Base-by-base conservation (phyloP, 345 rosid genomes). In the Reutealis trisperma region DNA sequence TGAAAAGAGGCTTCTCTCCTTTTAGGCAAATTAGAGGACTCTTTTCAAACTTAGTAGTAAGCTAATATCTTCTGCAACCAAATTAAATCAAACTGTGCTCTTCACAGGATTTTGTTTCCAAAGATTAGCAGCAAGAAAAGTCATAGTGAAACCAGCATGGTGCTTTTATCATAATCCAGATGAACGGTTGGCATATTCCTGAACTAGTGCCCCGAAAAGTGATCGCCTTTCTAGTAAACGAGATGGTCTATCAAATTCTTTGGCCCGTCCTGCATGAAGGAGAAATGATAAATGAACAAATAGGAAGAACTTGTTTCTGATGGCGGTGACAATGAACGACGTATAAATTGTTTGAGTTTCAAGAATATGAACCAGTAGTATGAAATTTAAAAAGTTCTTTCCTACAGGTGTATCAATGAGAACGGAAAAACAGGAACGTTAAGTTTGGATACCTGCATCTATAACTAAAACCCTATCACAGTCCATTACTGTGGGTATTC, bases 401-500 rank as follows among this genome's bases (percentile, higher is more conserved):
- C 30, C 30, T 27, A 27, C 1, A 27, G 30, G 30, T 27, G 30
- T 27, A 27, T 27, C 1, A 27, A 27, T 27, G 30, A 57, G 25
- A 32, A 21, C 55, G 25, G n/a, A n/a, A 34, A 54, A 25, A 70
- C 49, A 32, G 4, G 75, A 70, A 74, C 9, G 58, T 10, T 10
- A 11, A 9, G 14, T 47, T 44, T 34, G 64, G 73, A 1, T 1
- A 89, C 97, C 98, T 71, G 94, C 94, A 80, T 93, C 98, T 6
- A 95, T 63, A 22, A 95, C 97, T n/a, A 95, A 79, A 57, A 95
- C 98, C 60, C 94, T 80, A 67, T 95, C 92, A 2, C 99, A 89
- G 77, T 95, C 99, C 99, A 95, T 95, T 70, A 95, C 98, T 13
- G 98, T 95, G 7, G 98, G 97, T 76, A 95, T 95, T 83, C 99